Evolutionary conservation across 257 asterid genomes (phyloP).

Genomic region (Solanum arcanum): DNA sequence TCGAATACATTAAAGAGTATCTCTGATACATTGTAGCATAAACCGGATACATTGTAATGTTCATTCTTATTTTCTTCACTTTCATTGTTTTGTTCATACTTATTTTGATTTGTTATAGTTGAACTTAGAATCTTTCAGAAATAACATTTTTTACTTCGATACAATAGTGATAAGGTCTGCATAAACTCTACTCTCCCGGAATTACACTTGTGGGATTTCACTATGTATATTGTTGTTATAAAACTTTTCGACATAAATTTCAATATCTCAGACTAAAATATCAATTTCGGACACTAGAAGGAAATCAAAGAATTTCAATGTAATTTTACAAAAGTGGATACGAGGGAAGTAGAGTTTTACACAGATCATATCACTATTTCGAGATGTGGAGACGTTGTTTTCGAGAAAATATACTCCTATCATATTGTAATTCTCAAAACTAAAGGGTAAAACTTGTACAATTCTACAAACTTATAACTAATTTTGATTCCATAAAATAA

Average conservation of each 20-base stretch:
- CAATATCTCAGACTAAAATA: neutral
- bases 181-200: accelerated
- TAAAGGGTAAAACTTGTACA: neutral
- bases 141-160: accelerated
- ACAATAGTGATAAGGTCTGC: neutral
- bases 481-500: neutral
- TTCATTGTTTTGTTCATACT: neutral
- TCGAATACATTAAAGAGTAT: too few species aligned
- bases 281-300: accelerated
- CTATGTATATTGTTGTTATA: neutral
- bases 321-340: too few species aligned
- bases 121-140: neutral
- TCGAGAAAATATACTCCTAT: neutral
- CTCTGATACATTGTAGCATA: too few species aligned
- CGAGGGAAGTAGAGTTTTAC: neutral
- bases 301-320: neutral
- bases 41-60: too few species aligned
- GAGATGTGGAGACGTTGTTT: neutral
- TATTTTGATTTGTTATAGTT: too few species aligned
- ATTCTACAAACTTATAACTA: neutral
- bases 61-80: too few species aligned
- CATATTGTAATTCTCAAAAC: neutral
- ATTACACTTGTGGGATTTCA: too few species aligned
- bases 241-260: neutral
- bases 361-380: too few species aligned